A percentile compares a stretch with the other conserved stretches of the same genome.
These are phyloP conservation scores for Didymella sp. DNA, from an alignment of 2,329 filamentous ascomycete genomes.

Conservation along the genomic window DNA sequence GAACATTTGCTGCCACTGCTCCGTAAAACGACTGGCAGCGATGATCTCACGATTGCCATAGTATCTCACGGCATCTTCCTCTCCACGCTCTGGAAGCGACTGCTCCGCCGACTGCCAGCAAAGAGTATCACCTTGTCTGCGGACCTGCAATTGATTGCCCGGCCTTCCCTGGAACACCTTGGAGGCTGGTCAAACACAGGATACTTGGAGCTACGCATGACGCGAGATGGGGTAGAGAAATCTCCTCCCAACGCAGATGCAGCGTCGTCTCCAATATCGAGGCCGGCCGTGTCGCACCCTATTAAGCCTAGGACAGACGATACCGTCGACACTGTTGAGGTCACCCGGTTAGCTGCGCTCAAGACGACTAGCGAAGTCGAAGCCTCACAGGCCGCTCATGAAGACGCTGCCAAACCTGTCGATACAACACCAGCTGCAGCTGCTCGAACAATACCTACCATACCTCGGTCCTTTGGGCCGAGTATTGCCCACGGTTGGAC, in stretches of 20 bases:
- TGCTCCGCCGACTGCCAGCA: slow-evolving; percentile 64
- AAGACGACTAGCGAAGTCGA: not conserved
- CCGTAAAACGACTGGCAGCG: slow-evolving; percentile 32
- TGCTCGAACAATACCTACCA: not conserved
- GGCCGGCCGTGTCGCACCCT: not conserved
- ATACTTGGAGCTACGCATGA: slow-evolving; percentile 60
- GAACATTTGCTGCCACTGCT: slow-evolving; percentile 67
- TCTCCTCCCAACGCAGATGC: not conserved
- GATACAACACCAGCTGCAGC: not conserved
- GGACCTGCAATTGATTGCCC: slow-evolving; percentile 50
- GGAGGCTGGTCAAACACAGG: slow-evolving; percentile 72
- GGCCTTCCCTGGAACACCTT: slow-evolving; percentile 58
- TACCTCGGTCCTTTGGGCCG: not conserved
- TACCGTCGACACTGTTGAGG: not conserved
- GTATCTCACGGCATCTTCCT: slow-evolving; percentile 87
- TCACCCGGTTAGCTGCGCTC: not conserved
- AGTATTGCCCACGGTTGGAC: slow-evolving; percentile 50
- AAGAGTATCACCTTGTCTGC: slow-evolving; percentile 55
- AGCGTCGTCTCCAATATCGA: not conserved
- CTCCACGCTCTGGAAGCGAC: slow-evolving; percentile 68
- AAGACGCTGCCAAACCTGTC: not conserved
- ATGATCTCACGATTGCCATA: slow-evolving; percentile 63
- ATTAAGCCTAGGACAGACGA: not conserved
- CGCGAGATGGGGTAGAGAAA: slow-evolving; percentile 1
- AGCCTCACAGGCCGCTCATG: not conserved